phyloP scores from a whole-genome alignment of 2,329 filamentous ascomycete genomes.

The Neopestalotiopsis rosae region DNA sequence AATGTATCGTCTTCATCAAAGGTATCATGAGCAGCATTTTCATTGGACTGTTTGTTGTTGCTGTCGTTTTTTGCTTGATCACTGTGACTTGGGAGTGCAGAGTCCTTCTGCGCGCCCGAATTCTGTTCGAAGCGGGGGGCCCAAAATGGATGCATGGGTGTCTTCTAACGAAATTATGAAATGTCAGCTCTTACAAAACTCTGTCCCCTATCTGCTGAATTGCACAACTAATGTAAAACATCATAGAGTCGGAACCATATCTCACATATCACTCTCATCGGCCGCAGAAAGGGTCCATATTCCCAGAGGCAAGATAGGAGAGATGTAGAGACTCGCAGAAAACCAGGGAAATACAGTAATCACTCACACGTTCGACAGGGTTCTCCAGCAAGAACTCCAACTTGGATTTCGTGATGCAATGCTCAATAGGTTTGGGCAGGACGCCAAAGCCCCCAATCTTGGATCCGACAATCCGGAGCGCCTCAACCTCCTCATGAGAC shows the following conservation, averaged over 20 bases:
- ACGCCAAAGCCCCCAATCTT: not conserved
- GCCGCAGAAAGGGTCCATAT: not conserved
- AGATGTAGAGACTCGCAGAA: too few species aligned
- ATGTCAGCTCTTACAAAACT: not conserved
- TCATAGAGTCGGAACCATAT: too few species aligned
- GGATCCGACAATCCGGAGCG: not conserved
- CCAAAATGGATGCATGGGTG: not conserved
- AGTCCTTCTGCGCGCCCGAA: not conserved
- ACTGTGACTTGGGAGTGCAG: too few species aligned
- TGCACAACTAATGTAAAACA: too few species aligned
- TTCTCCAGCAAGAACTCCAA: not conserved
- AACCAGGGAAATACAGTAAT: too few species aligned
- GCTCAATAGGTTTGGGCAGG: not conserved
- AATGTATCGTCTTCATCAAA: too few species aligned
- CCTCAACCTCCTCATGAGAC: not conserved
- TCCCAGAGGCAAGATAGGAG: not conserved
- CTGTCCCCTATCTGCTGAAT: not conserved
- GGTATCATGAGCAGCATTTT: too few species aligned
- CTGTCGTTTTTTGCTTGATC: too few species aligned
- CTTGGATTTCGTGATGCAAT: not conserved
- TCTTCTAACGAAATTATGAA: not conserved
- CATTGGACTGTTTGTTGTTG: too few species aligned
- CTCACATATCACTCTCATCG: not conserved
- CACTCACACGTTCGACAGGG: not conserved
- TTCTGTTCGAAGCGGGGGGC: not conserved